Evolutionary conservation across 2,329 filamentous ascomycete species (phyloP), one percentile per base, ranked within the genome.

Genomic region (Didymella lethalis): DNA sequence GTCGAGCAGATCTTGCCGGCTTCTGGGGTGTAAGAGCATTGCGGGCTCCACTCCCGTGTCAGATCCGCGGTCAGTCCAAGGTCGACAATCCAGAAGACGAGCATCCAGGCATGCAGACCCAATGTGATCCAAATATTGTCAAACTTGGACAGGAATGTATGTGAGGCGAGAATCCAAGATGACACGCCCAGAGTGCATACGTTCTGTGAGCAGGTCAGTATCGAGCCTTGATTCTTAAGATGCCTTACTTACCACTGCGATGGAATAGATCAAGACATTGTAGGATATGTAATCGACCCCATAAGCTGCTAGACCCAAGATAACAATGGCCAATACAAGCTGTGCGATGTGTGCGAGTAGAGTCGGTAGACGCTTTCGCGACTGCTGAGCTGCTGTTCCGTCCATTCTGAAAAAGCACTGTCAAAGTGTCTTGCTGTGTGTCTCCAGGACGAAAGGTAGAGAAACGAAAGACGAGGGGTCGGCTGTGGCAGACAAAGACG

Each of bases 111-210:
- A 62, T 87, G 84, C 36, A 86, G 74, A 23, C 75, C 76, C 3
- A 86, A 71, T 7, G 83, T 76, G 26, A 82, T 81, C 80, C 83
- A 85, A 72, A 83, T 83, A 71, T 86, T 86, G 72, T 82, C 85
- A 20, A 77, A 65, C 2, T 70, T 70, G n/a, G 47, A 11, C 6
- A 54, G 20, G 14, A 59, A 38, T 6, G 48, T 55, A 20, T 40
- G 49, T 16, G 58, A 45, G 10, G 36, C 54, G 31, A 57, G 48
- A 47, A 61, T 40, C 52, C 49, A 57, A 20, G 52, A 76, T 2
- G 53, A 54, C 23, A 77, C 34, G 78, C 82, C 74, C 16, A 86
- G 47, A 5, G 82, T 83, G 29, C 77, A 75, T 40, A 84, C 57
- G 74, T 67, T 80, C 66, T 69, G 36, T 82, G 14, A 34, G 23